These are phyloP conservation scores for Colletotrichum acutatum DNA, from an alignment of 2,329 filamentous ascomycete genomes.

Conservation along the genomic window DNA sequence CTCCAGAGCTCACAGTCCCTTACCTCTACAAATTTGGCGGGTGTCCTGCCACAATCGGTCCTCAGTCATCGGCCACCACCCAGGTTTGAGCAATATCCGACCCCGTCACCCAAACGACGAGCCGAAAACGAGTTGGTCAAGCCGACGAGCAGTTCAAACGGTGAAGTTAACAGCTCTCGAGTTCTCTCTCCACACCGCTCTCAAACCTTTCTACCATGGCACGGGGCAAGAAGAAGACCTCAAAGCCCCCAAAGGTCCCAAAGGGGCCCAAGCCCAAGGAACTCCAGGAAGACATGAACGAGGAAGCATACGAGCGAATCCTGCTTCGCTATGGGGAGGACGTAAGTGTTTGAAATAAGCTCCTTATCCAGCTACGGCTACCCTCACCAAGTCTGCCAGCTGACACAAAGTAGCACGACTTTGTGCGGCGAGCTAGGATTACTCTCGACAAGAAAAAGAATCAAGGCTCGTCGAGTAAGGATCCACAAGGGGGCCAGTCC, in stretches of 20 bases:
- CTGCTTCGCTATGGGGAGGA: constrained; percentile 27
- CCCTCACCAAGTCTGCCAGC: neutral
- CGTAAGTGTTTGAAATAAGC: constrained; percentile 39
- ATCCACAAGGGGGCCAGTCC: constrained; percentile 32
- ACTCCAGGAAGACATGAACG: too few relatives aligned
- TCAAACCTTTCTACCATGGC: constrained; percentile 6
- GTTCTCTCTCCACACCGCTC: neutral
- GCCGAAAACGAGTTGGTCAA: neutral
- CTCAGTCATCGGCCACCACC: too few relatives aligned
- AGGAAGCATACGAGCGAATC: too few relatives aligned
- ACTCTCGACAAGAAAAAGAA: constrained; percentile 47
- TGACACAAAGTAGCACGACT: constrained; percentile 45
- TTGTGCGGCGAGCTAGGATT: constrained; percentile 46
- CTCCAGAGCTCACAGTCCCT: neutral
- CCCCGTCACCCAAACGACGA: neutral
- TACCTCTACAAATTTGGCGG: neutral
- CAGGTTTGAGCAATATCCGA: neutral
- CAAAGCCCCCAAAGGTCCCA: too few relatives aligned
- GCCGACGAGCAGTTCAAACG: neutral
- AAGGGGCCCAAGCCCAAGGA: too few relatives aligned
- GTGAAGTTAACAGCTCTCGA: neutral
- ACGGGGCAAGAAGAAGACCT: constrained; percentile 38
- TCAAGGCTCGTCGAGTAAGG: constrained; percentile 27
- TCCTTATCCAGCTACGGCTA: neutral
- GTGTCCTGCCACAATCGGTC: neutral